Evolutionary conservation across 371 early-diverging fungal genomes (phyloP).

Genomic region (Nematocida homosporus): DNA sequence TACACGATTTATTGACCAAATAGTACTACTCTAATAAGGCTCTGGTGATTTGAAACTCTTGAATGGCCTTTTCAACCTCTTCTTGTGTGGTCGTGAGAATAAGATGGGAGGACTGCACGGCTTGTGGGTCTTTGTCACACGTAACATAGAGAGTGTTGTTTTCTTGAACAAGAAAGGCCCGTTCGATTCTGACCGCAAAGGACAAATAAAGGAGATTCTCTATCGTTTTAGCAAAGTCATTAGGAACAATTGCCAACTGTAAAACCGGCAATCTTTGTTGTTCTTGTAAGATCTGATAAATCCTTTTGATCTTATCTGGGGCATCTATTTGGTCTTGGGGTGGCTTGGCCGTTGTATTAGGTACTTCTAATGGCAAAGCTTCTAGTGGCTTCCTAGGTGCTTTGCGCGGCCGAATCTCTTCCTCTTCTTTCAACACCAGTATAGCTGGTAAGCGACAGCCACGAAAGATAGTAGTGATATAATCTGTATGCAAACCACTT

Average conservation of each 20-base stretch:
- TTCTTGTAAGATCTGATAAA: constrained; percentile 47
- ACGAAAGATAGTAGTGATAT: not conserved
- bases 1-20: too few species aligned
- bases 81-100: constrained; percentile 23
- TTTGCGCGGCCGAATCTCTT: not conserved
- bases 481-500: not conserved
- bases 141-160: constrained; percentile 22
- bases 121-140: not conserved
- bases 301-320: constrained; percentile 26
- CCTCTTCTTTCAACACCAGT: constrained; percentile 6
- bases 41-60: not conserved
- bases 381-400: constrained; percentile 14
- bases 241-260: constrained; percentile 54
- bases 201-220: constrained; percentile 66
- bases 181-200: constrained; percentile 62
- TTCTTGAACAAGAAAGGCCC: constrained; percentile 15
- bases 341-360: constrained; percentile 2
- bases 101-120: constrained; percentile 4
- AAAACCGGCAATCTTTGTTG: constrained; percentile 51
- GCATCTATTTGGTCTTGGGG: constrained; percentile 36
- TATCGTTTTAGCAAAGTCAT: constrained; percentile 64
- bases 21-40: constrained; percentile 3
- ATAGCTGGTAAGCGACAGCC: constrained; percentile 25
- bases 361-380: constrained; percentile 19
- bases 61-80: constrained; percentile 9